Percentiles rank a stretch among this genome's conserved stretches.
Evolutionary conservation across 139 green algal genomes (phyloP).

Genomic region (Ulvella scutata): DNA sequence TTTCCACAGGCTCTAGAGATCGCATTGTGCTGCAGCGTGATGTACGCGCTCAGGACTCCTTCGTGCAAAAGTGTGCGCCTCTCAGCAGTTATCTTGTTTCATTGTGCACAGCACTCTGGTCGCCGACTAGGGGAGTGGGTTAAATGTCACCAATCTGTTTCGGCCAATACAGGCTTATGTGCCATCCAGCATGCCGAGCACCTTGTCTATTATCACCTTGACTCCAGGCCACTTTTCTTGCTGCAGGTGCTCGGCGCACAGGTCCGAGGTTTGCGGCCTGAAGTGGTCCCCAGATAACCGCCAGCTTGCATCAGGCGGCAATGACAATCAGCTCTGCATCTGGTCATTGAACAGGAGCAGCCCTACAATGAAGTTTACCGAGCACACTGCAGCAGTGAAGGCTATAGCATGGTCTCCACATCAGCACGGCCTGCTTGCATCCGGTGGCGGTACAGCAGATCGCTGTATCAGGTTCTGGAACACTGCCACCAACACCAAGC

Average conservation of each 20-base stretch:
- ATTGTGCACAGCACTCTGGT: background rate
- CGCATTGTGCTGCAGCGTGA: constrained; percentile 77
- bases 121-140: too few relatives aligned
- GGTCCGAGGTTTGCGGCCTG: constrained; percentile 54
- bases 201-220: too few relatives aligned
- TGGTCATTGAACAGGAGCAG: constrained; percentile 13
- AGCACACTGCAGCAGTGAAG: constrained; percentile 70
- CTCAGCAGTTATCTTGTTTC: background rate
- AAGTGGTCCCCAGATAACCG: constrained; percentile 65
- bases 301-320: constrained; percentile 65
- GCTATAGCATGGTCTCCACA: constrained; percentile 94
- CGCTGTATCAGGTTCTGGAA: constrained; percentile 95
- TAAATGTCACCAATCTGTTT: too few relatives aligned
- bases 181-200: too few relatives aligned
- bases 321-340: constrained; percentile 60
- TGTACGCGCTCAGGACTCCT: constrained; percentile 57
- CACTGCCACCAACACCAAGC: constrained; percentile 47
- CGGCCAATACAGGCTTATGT: too few relatives aligned
- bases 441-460: constrained; percentile 89
- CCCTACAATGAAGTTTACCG: constrained; percentile 1
- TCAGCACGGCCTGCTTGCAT: constrained; percentile 86
- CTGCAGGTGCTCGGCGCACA: background rate
- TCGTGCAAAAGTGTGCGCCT: constrained; percentile 17
- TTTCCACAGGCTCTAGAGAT: constrained; percentile 79
- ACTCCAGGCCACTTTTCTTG: too few relatives aligned